Evolutionary conservation across 1,139 yeast species (phyloP).

Genomic region (Diutina siamensis): DNA sequence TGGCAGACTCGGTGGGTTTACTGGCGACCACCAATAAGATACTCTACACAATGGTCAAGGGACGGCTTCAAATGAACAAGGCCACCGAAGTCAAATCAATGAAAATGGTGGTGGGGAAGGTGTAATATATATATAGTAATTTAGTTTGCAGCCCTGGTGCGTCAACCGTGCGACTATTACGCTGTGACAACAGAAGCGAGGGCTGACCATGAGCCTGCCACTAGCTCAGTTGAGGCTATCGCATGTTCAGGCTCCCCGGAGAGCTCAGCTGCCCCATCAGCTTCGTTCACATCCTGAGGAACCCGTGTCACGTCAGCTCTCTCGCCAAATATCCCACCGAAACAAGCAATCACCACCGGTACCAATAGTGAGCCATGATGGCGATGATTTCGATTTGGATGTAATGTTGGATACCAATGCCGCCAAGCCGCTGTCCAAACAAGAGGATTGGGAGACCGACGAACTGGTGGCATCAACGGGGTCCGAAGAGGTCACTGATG

Average conservation of each 20-base stretch:
- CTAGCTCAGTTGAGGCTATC: constrained; percentile 2
- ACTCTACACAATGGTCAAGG: not conserved
- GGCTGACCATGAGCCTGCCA: constrained; percentile 3
- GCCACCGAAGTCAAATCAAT: not conserved
- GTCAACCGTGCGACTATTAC: too few relatives aligned
- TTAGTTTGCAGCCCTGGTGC: too few relatives aligned
- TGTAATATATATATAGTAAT: too few relatives aligned
- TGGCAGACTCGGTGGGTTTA: not conserved
- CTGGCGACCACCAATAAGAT: not conserved
- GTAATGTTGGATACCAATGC: not conserved
- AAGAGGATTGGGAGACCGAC: not conserved
- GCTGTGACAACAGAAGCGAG: too few relatives aligned
- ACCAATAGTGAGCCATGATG: not conserved
- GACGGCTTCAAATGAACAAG: not conserved
- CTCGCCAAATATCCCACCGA: not conserved
- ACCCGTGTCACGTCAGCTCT: not conserved
- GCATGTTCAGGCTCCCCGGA: not conserved
- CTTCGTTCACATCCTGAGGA: not conserved
- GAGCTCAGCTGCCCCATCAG: not conserved
- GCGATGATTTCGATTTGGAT: constrained; percentile 2
- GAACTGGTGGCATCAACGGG: not conserved
- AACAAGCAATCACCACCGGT: not conserved
- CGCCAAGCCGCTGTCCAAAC: not conserved
- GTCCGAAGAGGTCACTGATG: not conserved
- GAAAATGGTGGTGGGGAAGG: not conserved